Percentiles rank a stretch among this genome's conserved stretches.
Evolutionary conservation across 176 grass and related monocot species (phyloP).

Genomic region (Poa pratensis): DNA sequence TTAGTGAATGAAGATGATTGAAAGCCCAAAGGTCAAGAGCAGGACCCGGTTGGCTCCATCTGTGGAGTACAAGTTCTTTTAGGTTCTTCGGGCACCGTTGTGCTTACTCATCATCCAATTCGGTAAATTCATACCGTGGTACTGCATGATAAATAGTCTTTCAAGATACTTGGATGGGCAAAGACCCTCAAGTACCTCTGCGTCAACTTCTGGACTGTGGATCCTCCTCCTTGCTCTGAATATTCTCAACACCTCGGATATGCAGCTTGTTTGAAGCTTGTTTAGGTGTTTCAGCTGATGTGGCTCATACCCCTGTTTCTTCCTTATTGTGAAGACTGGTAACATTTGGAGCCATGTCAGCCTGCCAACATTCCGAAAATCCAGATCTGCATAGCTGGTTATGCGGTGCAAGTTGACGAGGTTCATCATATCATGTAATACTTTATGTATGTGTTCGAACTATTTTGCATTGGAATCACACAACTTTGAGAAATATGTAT

Average conservation of each 20-base stretch:
- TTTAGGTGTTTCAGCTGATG: not conserved
- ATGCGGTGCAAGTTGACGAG: not conserved
- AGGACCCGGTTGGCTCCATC: not conserved
- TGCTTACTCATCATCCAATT: not conserved
- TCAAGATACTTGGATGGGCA: conserved; percentile 1
- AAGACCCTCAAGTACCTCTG: not conserved
- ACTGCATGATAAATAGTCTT: accelerated
- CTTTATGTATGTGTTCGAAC: too few species aligned
- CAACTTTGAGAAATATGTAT: too few species aligned
- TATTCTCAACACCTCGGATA: not conserved
- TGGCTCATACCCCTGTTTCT: not conserved
- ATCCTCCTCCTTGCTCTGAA: not conserved
- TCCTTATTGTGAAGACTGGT: not conserved
- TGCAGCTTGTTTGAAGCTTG: not conserved
- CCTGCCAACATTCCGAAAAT: not conserved
- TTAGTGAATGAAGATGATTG: not conserved
- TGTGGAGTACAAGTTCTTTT: not conserved
- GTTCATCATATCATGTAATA: not conserved
- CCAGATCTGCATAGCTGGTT: not conserved
- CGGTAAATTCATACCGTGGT: not conserved
- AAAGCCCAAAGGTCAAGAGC: not conserved
- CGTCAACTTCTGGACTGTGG: not conserved
- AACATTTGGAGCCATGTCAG: not conserved
- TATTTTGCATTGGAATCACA: too few species aligned
- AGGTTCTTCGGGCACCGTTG: not conserved